phyloP scores from a whole-genome alignment of 768 basidiomycete genomes.

The Serendipita indica region DNA sequence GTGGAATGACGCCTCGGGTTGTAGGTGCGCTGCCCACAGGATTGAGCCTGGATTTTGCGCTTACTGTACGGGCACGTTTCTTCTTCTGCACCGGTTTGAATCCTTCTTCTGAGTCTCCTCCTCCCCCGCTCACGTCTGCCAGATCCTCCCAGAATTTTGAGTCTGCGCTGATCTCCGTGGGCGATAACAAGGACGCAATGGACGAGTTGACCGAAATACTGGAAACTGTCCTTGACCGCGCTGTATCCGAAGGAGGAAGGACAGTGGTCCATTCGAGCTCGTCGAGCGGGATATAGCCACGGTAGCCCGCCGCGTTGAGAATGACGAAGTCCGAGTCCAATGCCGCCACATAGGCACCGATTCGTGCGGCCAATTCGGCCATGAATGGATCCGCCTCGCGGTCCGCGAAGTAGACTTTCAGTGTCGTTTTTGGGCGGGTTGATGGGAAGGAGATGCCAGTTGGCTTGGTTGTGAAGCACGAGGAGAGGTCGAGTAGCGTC shows the following conservation, averaged over 20 bases:
- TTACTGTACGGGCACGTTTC: conserved; percentile 36
- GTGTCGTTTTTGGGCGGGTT: conserved; percentile 10
- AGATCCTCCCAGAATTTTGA: conserved; percentile 8
- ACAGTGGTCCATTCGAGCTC: conserved; percentile 51
- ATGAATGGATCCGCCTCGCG: conserved; percentile 24
- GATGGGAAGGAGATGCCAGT: conserved; percentile 5
- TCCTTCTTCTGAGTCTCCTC: too few relatives aligned
- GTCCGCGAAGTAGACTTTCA: conserved; percentile 14
- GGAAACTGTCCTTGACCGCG: conserved; percentile 9
- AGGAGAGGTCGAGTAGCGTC: conserved; percentile 27
- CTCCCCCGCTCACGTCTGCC: conserved; percentile 26
- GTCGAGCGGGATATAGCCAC: conserved; percentile 60
- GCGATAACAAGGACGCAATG: neutral
- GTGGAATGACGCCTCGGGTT: conserved; percentile 10
- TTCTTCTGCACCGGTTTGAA: conserved; percentile 48
- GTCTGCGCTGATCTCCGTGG: neutral
- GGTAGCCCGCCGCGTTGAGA: conserved; percentile 49
- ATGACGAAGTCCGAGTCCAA: conserved; percentile 76
- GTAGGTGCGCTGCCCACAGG: neutral
- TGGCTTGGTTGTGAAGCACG: neutral
- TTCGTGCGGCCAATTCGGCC: conserved; percentile 64
- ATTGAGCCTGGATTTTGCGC: conserved; percentile 14
- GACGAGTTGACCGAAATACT: conserved; percentile 5
- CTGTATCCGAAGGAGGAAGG: neutral
- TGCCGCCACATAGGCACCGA: conserved; percentile 60